Conservation (phyloP, 805 yeast species). For the Hanseniaspora clermontiae region DNA sequence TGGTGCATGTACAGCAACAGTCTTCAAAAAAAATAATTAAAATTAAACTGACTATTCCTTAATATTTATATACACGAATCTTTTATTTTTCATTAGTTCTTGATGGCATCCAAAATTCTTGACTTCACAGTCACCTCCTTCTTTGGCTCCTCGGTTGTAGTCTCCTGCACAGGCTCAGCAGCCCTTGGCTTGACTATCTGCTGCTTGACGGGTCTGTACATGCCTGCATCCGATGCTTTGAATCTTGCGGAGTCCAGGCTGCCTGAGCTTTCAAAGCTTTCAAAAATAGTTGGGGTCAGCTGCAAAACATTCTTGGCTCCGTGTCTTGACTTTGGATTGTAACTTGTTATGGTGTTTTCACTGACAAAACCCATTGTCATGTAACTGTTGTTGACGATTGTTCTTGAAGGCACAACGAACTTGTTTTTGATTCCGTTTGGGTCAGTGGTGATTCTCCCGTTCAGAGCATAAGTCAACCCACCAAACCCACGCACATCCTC, state of each 20-base stretch:
- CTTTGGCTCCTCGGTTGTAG: conserved; percentile 14
- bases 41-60: conserved; percentile 4
- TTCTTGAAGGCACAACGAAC: conserved; percentile 56
- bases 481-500: conserved; percentile 48
- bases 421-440: conserved; percentile 55
- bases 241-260: background rate
- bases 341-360: conserved; percentile 46
- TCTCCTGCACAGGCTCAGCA: background rate
- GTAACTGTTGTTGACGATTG: conserved; percentile 33
- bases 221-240: conserved; percentile 2
- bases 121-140: conserved; percentile 17
- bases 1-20: no score
- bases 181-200: background rate
- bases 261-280: background rate
- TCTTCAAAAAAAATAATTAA: background rate
- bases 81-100: background rate
- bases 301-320: conserved; percentile 31
- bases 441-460: conserved; percentile 54
- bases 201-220: background rate
- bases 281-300: conserved; percentile 18
- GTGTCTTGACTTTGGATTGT: conserved; percentile 31
- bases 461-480: conserved; percentile 57
- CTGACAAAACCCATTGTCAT: conserved; percentile 36
- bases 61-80: conserved; percentile 11
- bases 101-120: conserved; percentile 11